These are phyloP conservation scores for Marvania coccoides DNA, from an alignment of 139 green algal species.

Conservation along the genomic window DNA sequence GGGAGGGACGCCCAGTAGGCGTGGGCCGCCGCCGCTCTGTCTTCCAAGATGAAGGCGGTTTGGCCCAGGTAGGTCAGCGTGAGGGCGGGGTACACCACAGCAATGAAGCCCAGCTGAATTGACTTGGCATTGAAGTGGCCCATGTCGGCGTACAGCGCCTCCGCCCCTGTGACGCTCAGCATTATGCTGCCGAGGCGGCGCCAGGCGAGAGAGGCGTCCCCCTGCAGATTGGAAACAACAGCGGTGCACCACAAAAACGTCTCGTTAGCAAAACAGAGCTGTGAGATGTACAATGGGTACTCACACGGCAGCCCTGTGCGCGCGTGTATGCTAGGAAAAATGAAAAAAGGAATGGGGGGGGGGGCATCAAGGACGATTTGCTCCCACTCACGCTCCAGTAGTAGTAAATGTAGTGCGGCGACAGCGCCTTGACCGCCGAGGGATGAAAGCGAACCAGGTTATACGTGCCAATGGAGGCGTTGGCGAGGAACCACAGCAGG, in stretches of 20 bases:
- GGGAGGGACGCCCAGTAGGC: slow-evolving; percentile 26
- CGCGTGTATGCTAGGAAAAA: too few species aligned
- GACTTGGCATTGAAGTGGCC: slow-evolving; percentile 44
- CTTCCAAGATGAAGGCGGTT: slow-evolving; percentile 18
- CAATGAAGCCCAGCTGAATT: slow-evolving; percentile 19
- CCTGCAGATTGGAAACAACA: neutral
- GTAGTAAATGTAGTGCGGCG: slow-evolving; percentile 26
- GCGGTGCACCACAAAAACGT: too few species aligned
- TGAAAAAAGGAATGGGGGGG: slow-evolving; percentile 4
- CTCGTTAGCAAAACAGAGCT: too few species aligned
- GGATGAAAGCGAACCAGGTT: slow-evolving; percentile 33
- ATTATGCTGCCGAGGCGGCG: slow-evolving; percentile 38
- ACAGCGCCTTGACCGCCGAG: slow-evolving; percentile 14
- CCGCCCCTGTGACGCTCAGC: slow-evolving; percentile 51
- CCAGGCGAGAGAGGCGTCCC: slow-evolving; percentile 29
- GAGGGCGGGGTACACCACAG: slow-evolving; percentile 49
- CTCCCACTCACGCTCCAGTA: slow-evolving; percentile 9
- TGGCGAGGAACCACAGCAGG: slow-evolving; percentile 32
- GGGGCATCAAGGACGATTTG: neutral
- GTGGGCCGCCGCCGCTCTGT: neutral
- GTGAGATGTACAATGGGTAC: too few species aligned
- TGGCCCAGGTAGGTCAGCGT: slow-evolving; percentile 58
- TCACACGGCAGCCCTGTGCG: too few species aligned
- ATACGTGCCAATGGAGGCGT: slow-evolving; percentile 40
- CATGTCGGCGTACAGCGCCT: slow-evolving; percentile 65